phyloP scores from a whole-genome alignment of 305 asterid genomes.

The Solanum hybrid region DNA sequence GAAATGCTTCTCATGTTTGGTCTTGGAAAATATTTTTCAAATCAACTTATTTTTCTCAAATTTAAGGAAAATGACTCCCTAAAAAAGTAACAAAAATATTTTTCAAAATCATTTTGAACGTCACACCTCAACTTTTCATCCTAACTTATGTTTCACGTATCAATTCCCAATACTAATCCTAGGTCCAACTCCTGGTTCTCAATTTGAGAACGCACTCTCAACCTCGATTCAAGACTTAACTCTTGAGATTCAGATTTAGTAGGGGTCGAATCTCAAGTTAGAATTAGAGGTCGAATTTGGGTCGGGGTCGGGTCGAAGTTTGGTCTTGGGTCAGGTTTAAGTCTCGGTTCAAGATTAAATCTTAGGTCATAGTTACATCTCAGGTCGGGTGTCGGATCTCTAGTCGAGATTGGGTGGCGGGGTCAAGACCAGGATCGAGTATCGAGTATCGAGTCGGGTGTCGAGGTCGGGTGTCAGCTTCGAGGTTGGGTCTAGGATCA shows the following conservation, averaged over 20 bases:
- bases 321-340: background rate
- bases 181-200: background rate
- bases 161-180: background rate
- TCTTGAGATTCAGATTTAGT: background rate
- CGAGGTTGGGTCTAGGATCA: background rate
- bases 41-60: no score
- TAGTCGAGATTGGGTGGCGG: background rate
- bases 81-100: background rate
- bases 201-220: background rate
- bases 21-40: background rate
- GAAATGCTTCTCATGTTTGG: background rate
- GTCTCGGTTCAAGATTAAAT: background rate
- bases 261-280: background rate
- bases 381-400: background rate
- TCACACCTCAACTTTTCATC: background rate
- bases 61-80: background rate
- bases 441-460: background rate
- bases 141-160: background rate
- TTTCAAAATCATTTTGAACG: background rate
- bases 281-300: background rate
- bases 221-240: no score
- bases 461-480: background rate
- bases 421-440: background rate
- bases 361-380: background rate
- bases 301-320: background rate